Percentiles rank a stretch among this genome's conserved stretches.
Conservation (phyloP, 192 early-diverging fungal genomes). For the Coemansia sp. region DNA sequence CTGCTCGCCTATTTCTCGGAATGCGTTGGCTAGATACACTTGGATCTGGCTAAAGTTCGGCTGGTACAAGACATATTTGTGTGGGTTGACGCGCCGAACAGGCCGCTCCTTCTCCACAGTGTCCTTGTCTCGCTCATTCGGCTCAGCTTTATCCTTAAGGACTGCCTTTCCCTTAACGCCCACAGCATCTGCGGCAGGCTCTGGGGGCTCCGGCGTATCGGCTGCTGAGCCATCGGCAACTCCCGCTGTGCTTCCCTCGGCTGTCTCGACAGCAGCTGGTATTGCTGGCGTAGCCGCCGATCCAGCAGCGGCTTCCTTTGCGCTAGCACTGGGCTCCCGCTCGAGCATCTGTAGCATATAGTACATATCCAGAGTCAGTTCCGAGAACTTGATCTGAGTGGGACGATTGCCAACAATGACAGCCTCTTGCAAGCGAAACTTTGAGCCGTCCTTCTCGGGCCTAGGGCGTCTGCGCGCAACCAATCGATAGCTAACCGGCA, state of each 20-base stretch:
- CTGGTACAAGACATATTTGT: constrained; percentile 93
- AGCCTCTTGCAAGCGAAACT: constrained; percentile 80
- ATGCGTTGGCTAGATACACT: constrained; percentile 88
- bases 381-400: constrained; percentile 96
- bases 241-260: constrained; percentile 16
- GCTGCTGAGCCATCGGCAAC: neutral
- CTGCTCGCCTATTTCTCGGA: constrained; percentile 85
- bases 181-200: neutral
- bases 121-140: neutral
- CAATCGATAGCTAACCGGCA: constrained; percentile 29
- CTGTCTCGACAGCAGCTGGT: neutral
- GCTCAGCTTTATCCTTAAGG: constrained; percentile 9
- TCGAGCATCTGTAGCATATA: constrained; percentile 92
- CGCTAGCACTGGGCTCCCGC: constrained; percentile 32
- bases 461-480: constrained; percentile 15
- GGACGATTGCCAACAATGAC: constrained; percentile 94
- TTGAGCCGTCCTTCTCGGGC: constrained; percentile 23
- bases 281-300: constrained; percentile 6
- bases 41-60: constrained; percentile 88
- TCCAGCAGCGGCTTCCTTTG: neutral
- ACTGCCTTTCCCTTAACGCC: neutral
- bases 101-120: constrained; percentile 12
- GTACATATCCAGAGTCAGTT: constrained; percentile 96
- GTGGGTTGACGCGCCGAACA: constrained; percentile 63
- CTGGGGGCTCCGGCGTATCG: constrained; percentile 5